Conservation (phyloP, 306 rosid genomes). For the Clitoria ternatea region DNA sequence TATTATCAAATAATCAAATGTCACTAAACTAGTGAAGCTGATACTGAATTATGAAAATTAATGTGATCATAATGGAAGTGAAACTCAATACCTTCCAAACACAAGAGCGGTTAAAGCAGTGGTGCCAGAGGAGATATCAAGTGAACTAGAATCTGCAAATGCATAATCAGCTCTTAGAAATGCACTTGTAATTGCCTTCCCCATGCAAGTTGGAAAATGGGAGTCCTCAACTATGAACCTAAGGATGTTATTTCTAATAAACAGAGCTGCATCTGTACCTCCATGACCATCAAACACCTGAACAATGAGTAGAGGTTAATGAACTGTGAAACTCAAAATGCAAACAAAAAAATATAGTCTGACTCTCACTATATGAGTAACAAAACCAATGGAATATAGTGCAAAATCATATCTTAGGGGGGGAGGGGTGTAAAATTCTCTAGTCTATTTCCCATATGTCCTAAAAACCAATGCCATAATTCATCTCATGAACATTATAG, state of each 20-base stretch:
- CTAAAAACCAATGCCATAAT: background rate
- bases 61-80: conserved; percentile 2
- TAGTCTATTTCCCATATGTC: background rate
- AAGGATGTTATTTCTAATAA: conserved; percentile 66
- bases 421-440: background rate
- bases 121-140: conserved; percentile 85
- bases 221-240: conserved; percentile 66
- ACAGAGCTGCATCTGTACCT: conserved; percentile 71
- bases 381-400: background rate
- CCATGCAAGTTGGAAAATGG: conserved; percentile 51
- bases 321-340: background rate
- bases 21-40: background rate
- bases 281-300: conserved; percentile 94
- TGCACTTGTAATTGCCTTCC: conserved; percentile 66
- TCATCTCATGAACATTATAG: background rate
- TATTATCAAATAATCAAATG: background rate
- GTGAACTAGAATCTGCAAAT: conserved; percentile 68
- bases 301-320: conserved; percentile 1
- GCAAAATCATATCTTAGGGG: background rate
- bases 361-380: background rate
- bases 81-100: conserved; percentile 51
- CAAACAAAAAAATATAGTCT: background rate
- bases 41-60: background rate
- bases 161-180: conserved; percentile 74
- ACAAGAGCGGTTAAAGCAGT: conserved; percentile 71